Conservation (phyloP, 305 asterid species). For the Fraxinus nigra region DNA sequence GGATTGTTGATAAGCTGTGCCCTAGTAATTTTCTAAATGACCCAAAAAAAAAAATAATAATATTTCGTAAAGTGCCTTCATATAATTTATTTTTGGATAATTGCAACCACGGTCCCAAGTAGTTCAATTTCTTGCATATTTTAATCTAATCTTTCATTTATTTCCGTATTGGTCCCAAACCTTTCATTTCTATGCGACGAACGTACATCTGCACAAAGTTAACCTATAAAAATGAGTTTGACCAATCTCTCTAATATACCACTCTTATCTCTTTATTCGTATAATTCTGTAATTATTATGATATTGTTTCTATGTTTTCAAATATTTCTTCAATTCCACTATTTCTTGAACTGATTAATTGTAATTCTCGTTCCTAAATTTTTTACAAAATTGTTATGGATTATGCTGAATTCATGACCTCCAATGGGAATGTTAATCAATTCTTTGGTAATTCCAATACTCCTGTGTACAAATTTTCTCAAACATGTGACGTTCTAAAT, state of each 20-base stretch:
- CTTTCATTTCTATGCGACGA: not conserved
- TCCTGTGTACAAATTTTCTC: not conserved
- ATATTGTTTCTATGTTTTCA: not conserved
- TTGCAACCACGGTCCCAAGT: not conserved
- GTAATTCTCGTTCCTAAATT: not conserved
- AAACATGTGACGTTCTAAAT: not conserved
- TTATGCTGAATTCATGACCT: not conserved
- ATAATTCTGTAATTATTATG: not conserved
- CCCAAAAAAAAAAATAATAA: not conserved
- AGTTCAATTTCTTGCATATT: not conserved
- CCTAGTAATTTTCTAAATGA: constrained; percentile 1
- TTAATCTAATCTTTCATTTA: not conserved
- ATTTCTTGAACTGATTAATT: not conserved
- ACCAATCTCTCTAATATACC: not conserved
- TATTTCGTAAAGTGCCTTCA: not conserved
- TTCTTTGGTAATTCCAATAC: not conserved
- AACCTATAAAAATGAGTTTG: not conserved
- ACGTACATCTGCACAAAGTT: not conserved
- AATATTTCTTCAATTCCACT: not conserved
- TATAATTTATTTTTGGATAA: not conserved
- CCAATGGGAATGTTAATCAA: not conserved
- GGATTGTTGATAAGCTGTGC: constrained; percentile 5
- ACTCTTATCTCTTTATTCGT: not conserved
- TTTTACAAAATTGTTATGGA: not conserved
- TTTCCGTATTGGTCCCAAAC: not conserved